A percentile compares a stretch with the other conserved stretches of the same genome.
These are phyloP conservation scores for Metschnikowia anglica DNA, from an alignment of 805 yeast genomes.

Conservation along the genomic window DNA sequence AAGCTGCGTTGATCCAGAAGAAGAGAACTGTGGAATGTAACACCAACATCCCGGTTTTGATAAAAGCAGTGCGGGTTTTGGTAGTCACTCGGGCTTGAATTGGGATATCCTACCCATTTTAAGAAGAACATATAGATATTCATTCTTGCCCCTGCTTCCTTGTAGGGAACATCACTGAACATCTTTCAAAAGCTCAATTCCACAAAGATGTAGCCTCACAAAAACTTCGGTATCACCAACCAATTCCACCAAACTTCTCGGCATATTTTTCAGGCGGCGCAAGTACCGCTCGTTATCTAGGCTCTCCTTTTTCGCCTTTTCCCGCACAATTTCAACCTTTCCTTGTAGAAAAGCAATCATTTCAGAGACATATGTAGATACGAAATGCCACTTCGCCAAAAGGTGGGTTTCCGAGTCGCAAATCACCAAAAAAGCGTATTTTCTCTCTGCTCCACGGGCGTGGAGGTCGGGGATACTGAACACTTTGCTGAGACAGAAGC, in stretches of 20 bases:
- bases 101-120: background rate
- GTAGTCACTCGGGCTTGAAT: too few species aligned
- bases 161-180: constrained; percentile 7
- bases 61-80: too few species aligned
- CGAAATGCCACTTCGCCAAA: constrained; percentile 54
- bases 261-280: constrained; percentile 55
- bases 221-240: constrained; percentile 54
- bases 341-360: constrained; percentile 22
- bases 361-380: constrained; percentile 38
- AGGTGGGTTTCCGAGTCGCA: constrained; percentile 54
- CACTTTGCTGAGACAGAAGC: constrained; percentile 57
- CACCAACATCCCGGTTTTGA: too few species aligned
- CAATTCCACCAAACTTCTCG: constrained; percentile 54
- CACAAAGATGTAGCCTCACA: constrained; percentile 64
- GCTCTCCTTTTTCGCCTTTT: constrained; percentile 11
- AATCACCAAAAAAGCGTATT: constrained; percentile 60
- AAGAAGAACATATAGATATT: too few species aligned
- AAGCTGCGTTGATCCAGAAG: too few species aligned
- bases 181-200: constrained; percentile 41
- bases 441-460: constrained; percentile 74
- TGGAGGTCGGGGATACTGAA: constrained; percentile 62
- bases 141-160: too few species aligned
- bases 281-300: constrained; percentile 51
- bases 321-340: constrained; percentile 19
- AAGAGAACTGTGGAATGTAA: too few species aligned